These are phyloP conservation scores for Fusarium liriodendri DNA, from an alignment of 2,329 filamentous ascomycete species.

Conservation along the genomic window DNA sequence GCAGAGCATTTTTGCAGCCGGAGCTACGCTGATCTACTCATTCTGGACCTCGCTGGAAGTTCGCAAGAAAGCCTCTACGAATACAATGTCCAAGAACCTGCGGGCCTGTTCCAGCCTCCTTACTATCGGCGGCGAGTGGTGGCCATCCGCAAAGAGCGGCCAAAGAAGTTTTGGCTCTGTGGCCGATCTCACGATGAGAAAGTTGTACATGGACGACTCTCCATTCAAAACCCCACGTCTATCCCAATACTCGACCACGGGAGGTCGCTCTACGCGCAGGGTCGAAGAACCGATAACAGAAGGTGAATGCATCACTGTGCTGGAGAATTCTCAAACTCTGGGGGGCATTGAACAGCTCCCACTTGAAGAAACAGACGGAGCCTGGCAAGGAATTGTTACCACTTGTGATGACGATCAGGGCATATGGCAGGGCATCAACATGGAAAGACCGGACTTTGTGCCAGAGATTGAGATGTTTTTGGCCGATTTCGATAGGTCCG, in stretches of 20 bases:
- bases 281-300: not conserved
- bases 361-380: not conserved
- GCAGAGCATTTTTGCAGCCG: conserved; percentile 52
- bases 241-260: not conserved
- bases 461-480: conserved; percentile 34
- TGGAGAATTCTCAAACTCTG: not conserved
- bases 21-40: conserved; percentile 52
- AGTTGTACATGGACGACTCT: conserved; percentile 9
- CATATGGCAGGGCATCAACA: not conserved
- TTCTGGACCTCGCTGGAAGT: conserved; percentile 48
- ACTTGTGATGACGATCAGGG: not conserved
- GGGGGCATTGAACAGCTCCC: not conserved
- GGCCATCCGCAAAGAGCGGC: conserved; percentile 50
- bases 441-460: conserved; percentile 4
- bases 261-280: not conserved
- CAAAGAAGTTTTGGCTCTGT: conserved; percentile 45
- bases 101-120: conserved; percentile 51
- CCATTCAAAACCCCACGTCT: conserved; percentile 12
- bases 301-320: not conserved
- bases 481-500: conserved; percentile 23
- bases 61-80: conserved; percentile 34
- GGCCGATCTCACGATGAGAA: conserved; percentile 22
- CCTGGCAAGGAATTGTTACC: conserved; percentile 1
- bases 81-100: conserved; percentile 31
- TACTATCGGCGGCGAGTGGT: conserved; percentile 54